These are phyloP conservation scores for Didymellaceae sp. DNA, from an alignment of 2,329 filamentous ascomycete genomes.

Conservation along the genomic window DNA sequence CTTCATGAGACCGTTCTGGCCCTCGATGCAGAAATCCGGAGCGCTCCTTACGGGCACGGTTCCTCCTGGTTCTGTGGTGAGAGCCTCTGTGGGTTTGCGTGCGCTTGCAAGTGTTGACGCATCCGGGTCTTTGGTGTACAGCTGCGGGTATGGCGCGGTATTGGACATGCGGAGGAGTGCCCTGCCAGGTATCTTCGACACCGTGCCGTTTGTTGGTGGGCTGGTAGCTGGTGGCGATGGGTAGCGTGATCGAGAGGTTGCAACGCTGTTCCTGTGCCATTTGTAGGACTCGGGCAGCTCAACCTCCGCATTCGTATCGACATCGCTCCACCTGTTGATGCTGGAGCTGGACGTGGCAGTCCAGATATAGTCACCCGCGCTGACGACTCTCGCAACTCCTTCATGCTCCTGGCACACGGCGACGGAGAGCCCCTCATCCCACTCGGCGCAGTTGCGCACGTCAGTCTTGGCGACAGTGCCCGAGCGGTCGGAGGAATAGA, in stretches of 20 bases:
- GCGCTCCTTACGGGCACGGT: slow-evolving; percentile 50
- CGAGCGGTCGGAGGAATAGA: slow-evolving; percentile 93
- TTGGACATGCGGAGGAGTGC: slow-evolving; percentile 84
- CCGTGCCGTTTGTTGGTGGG: slow-evolving; percentile 41
- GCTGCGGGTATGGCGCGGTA: slow-evolving; percentile 75
- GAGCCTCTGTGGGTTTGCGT: slow-evolving; percentile 65
- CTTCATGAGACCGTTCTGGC: slow-evolving; percentile 93
- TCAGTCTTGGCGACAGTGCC: slow-evolving; percentile 97
- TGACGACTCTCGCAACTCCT: slow-evolving; percentile 70
- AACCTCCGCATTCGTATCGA: slow-evolving; percentile 78
- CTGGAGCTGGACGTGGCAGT: slow-evolving; percentile 88
- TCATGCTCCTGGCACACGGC: slow-evolving; percentile 93
- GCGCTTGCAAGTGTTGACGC: slow-evolving; percentile 58
- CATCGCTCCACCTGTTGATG: slow-evolving; percentile 88
- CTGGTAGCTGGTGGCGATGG: slow-evolving; percentile 47
- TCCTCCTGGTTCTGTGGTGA: slow-evolving; percentile 47
- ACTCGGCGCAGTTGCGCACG: slow-evolving; percentile 73
- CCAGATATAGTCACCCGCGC: slow-evolving; percentile 80
- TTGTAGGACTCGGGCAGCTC: slow-evolving; percentile 60
- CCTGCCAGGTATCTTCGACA: slow-evolving; percentile 73
- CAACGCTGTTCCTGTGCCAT: slow-evolving; percentile 62
- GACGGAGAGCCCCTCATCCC: slow-evolving; percentile 88
- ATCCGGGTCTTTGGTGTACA: slow-evolving; percentile 62
- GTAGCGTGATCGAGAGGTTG: slow-evolving; percentile 52
- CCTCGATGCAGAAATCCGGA: slow-evolving; percentile 73